Percentiles rank a stretch among this genome's conserved stretches.
phyloP scores from a whole-genome alignment of 352 stramenopile genomes.

The Phytophthora constricta region DNA sequence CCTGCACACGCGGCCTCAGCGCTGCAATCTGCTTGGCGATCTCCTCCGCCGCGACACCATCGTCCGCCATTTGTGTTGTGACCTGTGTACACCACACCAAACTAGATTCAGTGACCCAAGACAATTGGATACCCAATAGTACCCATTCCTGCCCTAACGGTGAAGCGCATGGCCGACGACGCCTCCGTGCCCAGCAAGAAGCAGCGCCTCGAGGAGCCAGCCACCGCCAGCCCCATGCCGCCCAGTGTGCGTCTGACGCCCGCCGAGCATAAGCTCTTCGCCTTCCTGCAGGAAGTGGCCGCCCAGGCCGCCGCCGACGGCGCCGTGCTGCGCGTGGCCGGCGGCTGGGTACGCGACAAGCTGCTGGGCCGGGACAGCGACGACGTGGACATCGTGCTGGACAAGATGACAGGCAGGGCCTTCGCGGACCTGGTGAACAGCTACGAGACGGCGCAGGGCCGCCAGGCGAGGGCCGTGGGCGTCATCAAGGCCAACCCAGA shows the following conservation, averaged over 20 bases:
- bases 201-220: conserved; percentile 25
- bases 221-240: conserved; percentile 16
- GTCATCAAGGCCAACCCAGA: conserved; percentile 87
- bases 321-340: conserved; percentile 94
- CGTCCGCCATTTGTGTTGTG: conserved; percentile 22
- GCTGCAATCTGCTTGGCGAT: conserved; percentile 49
- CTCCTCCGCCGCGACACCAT: conserved; percentile 37
- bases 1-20: conserved; percentile 39
- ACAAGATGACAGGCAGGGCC: conserved; percentile 94
- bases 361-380: conserved; percentile 85
- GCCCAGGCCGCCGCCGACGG: conserved; percentile 49
- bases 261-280: conserved; percentile 66
- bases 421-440: conserved; percentile 91
- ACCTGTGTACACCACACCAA: too few relatives aligned
- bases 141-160: conserved; percentile 17
- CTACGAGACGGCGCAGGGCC: conserved; percentile 64
- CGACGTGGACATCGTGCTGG: conserved; percentile 98
- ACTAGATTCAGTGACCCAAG: too few relatives aligned
- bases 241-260: conserved; percentile 44
- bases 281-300: conserved; percentile 66
- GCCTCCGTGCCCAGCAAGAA: conserved; percentile 35
- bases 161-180: conserved; percentile 33
- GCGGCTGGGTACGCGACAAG: conserved; percentile 99
- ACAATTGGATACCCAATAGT: neutral
- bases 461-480: conserved; percentile 55